Percentiles rank a stretch among this genome's conserved stretches.
Evolutionary conservation across 176 grass and related monocot genomes (phyloP).

Genomic region (Areca catechu): DNA sequence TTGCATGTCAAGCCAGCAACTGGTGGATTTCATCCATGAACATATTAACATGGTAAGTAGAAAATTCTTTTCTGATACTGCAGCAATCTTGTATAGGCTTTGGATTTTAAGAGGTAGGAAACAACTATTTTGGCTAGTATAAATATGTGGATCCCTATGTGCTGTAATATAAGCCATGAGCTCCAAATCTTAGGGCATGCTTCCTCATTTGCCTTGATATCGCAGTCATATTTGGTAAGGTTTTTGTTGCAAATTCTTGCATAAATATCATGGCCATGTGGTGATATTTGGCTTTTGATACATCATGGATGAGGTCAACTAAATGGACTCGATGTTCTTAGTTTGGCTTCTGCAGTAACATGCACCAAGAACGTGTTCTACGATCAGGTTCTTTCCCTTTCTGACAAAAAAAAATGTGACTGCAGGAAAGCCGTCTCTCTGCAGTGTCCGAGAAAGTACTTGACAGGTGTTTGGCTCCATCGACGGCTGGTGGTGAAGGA

Average conservation of each 20-base stretch:
- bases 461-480: slow-evolving; percentile 76
- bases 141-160: no score
- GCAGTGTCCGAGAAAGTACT: slow-evolving; percentile 75
- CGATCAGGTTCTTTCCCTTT: not conserved
- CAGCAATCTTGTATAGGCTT: not conserved
- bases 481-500: slow-evolving; percentile 54
- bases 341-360: not conserved
- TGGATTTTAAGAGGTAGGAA: not conserved
- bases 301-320: no score
- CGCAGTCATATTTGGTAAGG: no score
- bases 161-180: no score
- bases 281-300: no score
- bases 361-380: not conserved
- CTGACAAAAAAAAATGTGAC: not conserved
- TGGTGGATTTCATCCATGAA: slow-evolving; percentile 89
- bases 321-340: no score
- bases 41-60: slow-evolving; percentile 56
- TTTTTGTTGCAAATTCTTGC: no score
- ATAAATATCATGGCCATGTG: no score
- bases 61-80: slow-evolving; percentile 2
- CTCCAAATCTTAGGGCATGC: no score
- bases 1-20: slow-evolving; percentile 89
- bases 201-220: no score
- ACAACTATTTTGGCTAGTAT: not conserved
- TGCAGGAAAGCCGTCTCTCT: slow-evolving; percentile 71